Evolutionary conservation across 306 rosid genomes (phyloP).

Genomic region (Vachellia pachyceras): DNA sequence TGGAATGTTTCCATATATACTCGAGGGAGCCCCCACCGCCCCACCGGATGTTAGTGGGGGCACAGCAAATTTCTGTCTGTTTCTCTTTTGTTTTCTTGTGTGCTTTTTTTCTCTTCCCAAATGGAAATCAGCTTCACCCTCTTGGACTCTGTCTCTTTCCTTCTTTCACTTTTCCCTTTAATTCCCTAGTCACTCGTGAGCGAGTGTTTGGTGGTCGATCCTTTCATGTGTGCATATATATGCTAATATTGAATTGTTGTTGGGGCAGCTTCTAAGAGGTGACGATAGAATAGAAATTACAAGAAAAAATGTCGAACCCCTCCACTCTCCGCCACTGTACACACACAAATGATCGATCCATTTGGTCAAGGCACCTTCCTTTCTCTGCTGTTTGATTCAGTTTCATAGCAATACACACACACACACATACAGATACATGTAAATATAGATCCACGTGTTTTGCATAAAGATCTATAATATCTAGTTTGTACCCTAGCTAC

Average conservation of each 20-base stretch:
- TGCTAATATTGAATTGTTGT: neutral
- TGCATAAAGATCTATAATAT: constrained; percentile 18
- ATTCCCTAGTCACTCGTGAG: neutral
- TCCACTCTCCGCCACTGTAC: no score
- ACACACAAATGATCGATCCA: no score
- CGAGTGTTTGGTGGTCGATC: no score
- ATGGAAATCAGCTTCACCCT: constrained; percentile 6
- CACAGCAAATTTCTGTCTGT: neutral
- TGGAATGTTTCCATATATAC: neutral
- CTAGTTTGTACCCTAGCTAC: neutral
- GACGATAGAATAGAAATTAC: constrained; percentile 13
- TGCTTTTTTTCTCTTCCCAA: neutral
- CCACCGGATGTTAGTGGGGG: neutral
- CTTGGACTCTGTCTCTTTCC: constrained; percentile 36
- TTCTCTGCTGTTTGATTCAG: constrained; percentile 29
- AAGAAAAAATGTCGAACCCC: constrained; percentile 37
- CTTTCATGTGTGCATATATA: no score
- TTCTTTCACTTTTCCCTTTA: constrained; percentile 18
- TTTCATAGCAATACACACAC: neutral
- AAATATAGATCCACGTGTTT: constrained; percentile 50
- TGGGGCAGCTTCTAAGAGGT: constrained; percentile 13
- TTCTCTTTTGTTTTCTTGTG: neutral
- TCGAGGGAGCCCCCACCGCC: constrained; percentile 21
- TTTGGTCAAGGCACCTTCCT: constrained; percentile 24
- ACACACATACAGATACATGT: neutral